A percentile compares a stretch with the other conserved stretches of the same genome.
Conservation (phyloP, 345 rosid species). For the Citrus maxima region DNA sequence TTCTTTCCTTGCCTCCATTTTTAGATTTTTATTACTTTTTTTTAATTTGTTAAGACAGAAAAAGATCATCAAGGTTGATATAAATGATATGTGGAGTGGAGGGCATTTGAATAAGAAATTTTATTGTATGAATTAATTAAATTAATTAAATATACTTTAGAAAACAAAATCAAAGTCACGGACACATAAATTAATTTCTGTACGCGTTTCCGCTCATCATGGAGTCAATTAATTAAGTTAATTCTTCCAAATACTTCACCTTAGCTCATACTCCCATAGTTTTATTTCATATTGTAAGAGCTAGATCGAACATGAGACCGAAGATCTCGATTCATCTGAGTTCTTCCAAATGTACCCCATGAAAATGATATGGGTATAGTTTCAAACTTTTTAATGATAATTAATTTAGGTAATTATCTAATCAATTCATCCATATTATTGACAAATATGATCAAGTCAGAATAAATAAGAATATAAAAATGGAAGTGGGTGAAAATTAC, state of each 20-base stretch:
- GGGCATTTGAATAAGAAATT: too few species aligned
- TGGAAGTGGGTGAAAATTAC: neutral
- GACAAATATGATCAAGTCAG: neutral
- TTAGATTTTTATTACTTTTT: too few species aligned
- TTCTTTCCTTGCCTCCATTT: neutral
- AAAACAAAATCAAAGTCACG: too few species aligned
- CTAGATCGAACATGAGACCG: neutral
- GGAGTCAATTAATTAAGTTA: conserved; percentile 10
- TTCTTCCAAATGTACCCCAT: neutral
- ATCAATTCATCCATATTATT: too few species aligned
- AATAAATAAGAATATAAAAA: too few species aligned
- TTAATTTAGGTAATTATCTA: neutral
- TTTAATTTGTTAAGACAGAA: too few species aligned
- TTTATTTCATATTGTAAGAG: neutral
- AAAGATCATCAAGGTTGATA: too few species aligned
- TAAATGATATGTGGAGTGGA: too few species aligned
- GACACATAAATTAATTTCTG: neutral
- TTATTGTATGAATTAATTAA: too few species aligned
- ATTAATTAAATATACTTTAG: too few species aligned
- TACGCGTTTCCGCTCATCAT: conserved; percentile 37
- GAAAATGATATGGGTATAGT: conserved; percentile 11
- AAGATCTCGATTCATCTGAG: neutral
- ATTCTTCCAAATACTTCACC: neutral
- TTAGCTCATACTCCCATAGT: neutral
- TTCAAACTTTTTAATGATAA: neutral